phyloP scores from a whole-genome alignment of 129 eudicot genomes.

The Tagetes patula region DNA sequence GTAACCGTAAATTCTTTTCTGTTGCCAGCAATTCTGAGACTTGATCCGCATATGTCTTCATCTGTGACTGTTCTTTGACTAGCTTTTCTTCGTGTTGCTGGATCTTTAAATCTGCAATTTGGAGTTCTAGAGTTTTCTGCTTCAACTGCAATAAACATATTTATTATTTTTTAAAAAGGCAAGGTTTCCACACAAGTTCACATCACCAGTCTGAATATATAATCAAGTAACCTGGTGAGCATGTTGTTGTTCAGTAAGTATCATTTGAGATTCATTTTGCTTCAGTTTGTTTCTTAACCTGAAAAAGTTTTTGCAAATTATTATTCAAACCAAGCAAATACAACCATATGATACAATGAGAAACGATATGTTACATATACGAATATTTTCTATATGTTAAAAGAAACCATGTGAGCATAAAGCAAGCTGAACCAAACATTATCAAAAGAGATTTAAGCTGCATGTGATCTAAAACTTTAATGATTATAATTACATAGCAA shows the following conservation, averaged over 20 bases:
- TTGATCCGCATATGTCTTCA: conserved; percentile 89
- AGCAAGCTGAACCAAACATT: too few species aligned
- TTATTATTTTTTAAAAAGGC: neutral
- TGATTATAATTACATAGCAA: too few species aligned
- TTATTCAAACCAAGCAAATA: conserved; percentile 7
- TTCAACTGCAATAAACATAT: conserved; percentile 60
- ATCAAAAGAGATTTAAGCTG: too few species aligned
- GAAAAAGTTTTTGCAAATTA: conserved; percentile 22
- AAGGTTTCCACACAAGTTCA: neutral
- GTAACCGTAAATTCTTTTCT: conserved; percentile 84
- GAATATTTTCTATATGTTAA: neutral
- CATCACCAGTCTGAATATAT: conserved; percentile 1
- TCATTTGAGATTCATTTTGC: conserved; percentile 74
- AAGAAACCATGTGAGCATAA: too few species aligned
- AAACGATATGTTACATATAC: neutral
- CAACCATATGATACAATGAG: conserved; percentile 9
- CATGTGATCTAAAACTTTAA: too few species aligned
- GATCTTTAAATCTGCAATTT: conserved; percentile 85
- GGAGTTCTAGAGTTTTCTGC: conserved; percentile 87
- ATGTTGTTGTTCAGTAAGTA: conserved; percentile 77
- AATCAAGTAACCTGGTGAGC: conserved; percentile 59
- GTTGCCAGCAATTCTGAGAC: conserved; percentile 77
- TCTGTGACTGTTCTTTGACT: conserved; percentile 74
- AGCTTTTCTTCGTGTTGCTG: conserved; percentile 85
- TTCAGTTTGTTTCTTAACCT: conserved; percentile 83